Conservation (phyloP, 2,329 filamentous ascomycete species). For the Trichoderma harzianum region DNA sequence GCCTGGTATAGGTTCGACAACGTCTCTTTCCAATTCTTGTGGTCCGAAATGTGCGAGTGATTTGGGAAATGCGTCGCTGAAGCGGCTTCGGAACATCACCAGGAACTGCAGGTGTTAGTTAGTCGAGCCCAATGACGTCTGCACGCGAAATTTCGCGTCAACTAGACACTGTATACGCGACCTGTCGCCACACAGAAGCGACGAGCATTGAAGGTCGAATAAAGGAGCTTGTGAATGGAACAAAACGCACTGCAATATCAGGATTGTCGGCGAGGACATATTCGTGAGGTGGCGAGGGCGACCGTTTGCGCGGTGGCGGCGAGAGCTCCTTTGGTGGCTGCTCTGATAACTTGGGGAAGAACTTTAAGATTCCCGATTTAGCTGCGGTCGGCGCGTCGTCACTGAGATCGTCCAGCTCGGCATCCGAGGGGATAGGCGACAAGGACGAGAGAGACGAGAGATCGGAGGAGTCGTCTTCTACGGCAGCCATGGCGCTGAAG, state of each 20-base stretch:
- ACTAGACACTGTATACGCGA: conserved; percentile 38
- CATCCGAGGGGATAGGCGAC: conserved; percentile 44
- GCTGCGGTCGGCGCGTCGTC: conserved; percentile 39
- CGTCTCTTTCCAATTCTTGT: conserved; percentile 87
- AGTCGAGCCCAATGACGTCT: conserved; percentile 32
- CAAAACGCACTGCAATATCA: conserved; percentile 78
- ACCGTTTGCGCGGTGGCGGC: conserved; percentile 71
- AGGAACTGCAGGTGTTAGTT: conserved; percentile 69
- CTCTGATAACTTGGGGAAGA: conserved; percentile 59
- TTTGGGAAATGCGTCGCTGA: conserved; percentile 83
- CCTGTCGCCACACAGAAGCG: conserved; percentile 6
- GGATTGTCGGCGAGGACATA: conserved; percentile 85
- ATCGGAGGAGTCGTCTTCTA: conserved; percentile 61
- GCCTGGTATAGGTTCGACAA: conserved; percentile 73
- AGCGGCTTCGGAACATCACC: conserved; percentile 95
- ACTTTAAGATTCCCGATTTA: conserved; percentile 62
- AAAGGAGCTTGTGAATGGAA: background rate
- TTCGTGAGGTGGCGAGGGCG: conserved; percentile 86
- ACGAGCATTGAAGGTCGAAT: background rate
- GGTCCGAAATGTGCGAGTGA: conserved; percentile 87
- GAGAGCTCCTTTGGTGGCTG: conserved; percentile 54
- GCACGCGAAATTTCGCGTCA: conserved; percentile 55
- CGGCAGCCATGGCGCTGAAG: conserved; percentile 46
- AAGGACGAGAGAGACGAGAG: conserved; percentile 56
- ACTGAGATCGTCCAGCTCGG: conserved; percentile 47